Evolutionary conservation across 2,329 filamentous ascomycete species (phyloP), one percentile per base, ranked within the genome.

Genomic region (Fusarium brachygibbosum): DNA sequence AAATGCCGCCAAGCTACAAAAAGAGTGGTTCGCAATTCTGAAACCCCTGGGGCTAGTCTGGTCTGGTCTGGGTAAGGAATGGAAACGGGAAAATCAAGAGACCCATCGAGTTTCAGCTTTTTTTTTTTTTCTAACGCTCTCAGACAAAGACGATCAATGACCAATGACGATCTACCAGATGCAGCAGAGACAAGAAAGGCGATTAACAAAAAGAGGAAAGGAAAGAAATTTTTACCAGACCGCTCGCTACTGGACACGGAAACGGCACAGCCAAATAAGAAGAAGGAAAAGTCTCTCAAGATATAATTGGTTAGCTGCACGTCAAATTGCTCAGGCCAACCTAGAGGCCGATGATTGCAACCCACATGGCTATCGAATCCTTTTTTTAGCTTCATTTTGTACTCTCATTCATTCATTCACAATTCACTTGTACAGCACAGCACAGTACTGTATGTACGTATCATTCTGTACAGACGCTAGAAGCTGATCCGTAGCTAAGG

Each of bases 321-420:
- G 64, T 72, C 72, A 74, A 72, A 75, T 74, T 75, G 57, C 52
- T 52, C 41, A 50, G 54, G 31, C 25, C 8, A 17, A 17, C 32
- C 66, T 34, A 66, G 29, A 61, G 68, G 50, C 50, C 31, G n/a
- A 66, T 38, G 54, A 35, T 64, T 56, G 35, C 58, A 66, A 57
- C 54, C 50, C 63, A 67, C 38, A 63, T 63, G 49, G 40, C 51
- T 60, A 55, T 41, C 37, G 48, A 49, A 35, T 49, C 66, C 58
- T 66, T 70, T 74, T 72, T 73, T 72, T 68, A 69, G 63, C 62
- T 51, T 56, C 46, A 46, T 63, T 56, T 37, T 54, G n/a, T n/a
- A 53, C n/a, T 14, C 21, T 46, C 16, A 44, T 11, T n/a, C 41
- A 12, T 28, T 44, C 23, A 44, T 44, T 44, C 41, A 28, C 21